Evolutionary conservation across 1,284 basidiomycete genomes (phyloP), one percentile per base, ranked within the genome.

Genomic region (Ustilago curta): DNA sequence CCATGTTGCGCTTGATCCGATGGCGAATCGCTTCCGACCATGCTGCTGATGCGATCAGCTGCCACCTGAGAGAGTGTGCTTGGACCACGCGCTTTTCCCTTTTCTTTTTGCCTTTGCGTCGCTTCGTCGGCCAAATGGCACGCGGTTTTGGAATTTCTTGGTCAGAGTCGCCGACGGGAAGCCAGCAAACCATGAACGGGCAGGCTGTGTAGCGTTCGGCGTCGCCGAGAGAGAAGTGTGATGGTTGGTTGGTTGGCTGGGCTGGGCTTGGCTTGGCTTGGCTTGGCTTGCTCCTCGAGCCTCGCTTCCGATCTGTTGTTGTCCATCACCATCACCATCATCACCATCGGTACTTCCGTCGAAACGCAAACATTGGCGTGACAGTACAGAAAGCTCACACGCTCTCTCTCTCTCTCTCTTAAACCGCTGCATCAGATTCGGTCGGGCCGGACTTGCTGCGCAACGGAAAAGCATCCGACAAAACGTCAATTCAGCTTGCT

Each of bases 381-480:
- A 48, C 19, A 19, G 47, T 48, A 12, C 47, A 31, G 45, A 37
- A 37, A 37, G 4, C 12, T 29, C 27, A 27, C 23, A 37, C 14
- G 4, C 12, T 29, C 27, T 45, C 23, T 11, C n/a, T 8, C 8
- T 16, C 29, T 5, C 25, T 12, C 35, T 37, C 35, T 8, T n/a
- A n/a, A 42, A 29, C 18, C 12, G 5, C 42, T 49, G 56, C 47
- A 42, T 19, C 39, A 59, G 43, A 47, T 53, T 61, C 59, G 58
- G 58, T n/a, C 49, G 42, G 55, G 55, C 55, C 55, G 55, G 40
- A 47, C 21, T 31, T 55, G 39, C 23, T 25, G 23, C 29, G n/a
- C 42, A 32, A 44, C 42, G 52, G 54, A n/a, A 40, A 8, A 39
- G 44, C 31, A 47, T 27, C 43, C 29, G 40, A 14, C 14, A 8